These are phyloP conservation scores for Backusella tuberculispora DNA, from an alignment of 192 early-diverging fungal species.

Conservation along the genomic window DNA sequence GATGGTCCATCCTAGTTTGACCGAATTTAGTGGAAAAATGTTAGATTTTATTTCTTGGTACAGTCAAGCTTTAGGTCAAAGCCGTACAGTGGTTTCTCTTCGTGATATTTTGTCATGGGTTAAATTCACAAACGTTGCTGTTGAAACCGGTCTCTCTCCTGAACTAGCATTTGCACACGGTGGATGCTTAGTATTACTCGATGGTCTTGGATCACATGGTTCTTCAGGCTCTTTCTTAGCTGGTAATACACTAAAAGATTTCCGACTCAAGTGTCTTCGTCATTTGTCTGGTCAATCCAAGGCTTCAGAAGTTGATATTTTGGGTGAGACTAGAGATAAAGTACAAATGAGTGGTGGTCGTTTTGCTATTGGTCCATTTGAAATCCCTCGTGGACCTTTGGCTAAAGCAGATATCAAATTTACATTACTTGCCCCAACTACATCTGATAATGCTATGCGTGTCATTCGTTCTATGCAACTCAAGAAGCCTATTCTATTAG, in stretches of 20 bases:
- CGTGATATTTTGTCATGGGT: conserved; percentile 96
- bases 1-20: conserved; percentile 41
- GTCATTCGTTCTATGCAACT: conserved; percentile 91
- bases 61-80: conserved; percentile 59
- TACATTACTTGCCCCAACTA: conserved; percentile 89
- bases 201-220: conserved; percentile 88
- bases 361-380: conserved; percentile 85
- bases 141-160: conserved; percentile 50
- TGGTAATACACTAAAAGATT: conserved; percentile 52
- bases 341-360: conserved; percentile 25
- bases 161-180: conserved; percentile 79
- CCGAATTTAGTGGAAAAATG: conserved; percentile 59
- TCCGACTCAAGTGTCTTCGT: conserved; percentile 50
- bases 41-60: conserved; percentile 87
- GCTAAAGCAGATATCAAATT: conserved; percentile 64
- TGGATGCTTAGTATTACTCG: conserved; percentile 88
- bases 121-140: conserved; percentile 71
- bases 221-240: conserved; percentile 54
- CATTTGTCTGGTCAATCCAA: conserved; percentile 45
- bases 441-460: conserved; percentile 81
- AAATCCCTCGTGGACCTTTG: conserved; percentile 66
- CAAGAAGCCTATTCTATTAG: conserved; percentile 88
- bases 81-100: conserved; percentile 68
- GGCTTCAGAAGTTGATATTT: conserved; percentile 41
- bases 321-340: conserved; percentile 42